These are phyloP conservation scores for Mycena latifolia DNA, from an alignment of 768 basidiomycete genomes.

Conservation along the genomic window DNA sequence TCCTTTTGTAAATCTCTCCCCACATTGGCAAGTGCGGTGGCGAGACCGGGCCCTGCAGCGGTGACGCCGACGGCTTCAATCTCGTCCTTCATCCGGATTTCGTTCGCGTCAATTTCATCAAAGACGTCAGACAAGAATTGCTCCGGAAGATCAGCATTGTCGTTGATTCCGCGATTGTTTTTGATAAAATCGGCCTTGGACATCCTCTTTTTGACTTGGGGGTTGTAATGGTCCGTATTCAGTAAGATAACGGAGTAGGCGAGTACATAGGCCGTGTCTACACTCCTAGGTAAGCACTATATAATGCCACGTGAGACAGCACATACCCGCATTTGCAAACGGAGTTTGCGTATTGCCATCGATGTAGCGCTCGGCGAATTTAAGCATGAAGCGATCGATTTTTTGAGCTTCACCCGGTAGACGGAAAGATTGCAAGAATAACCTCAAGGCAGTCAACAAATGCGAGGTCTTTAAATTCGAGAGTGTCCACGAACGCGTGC, in stretches of 20 bases:
- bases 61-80: conserved; percentile 70
- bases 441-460: conserved; percentile 93
- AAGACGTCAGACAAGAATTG: conserved; percentile 83
- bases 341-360: conserved; percentile 85
- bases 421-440: conserved; percentile 95
- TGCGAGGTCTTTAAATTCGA: conserved; percentile 84
- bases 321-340: conserved; percentile 94
- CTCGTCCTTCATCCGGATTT: conserved; percentile 99
- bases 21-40: conserved; percentile 86
- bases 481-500: conserved; percentile 96
- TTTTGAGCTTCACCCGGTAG: conserved; percentile 98
- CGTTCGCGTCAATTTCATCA: conserved; percentile 92
- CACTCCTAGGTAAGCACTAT: conserved; percentile 4
- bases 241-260: conserved; percentile 96
- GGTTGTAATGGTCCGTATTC: conserved; percentile 97
- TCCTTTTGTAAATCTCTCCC: conserved; percentile 96
- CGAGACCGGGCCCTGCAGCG: conserved; percentile 75
- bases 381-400: conserved; percentile 99
- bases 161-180: conserved; percentile 98
- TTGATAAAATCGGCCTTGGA: conserved; percentile 90
- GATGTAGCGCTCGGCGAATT: conserved; percentile 97
- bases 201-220: conserved; percentile 96
- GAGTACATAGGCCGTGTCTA: conserved; percentile 94
- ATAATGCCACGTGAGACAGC: background rate
- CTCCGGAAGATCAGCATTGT: conserved; percentile 88